Conservation (phyloP, 345 rosid species). For the Gossypium herbaceum region DNA sequence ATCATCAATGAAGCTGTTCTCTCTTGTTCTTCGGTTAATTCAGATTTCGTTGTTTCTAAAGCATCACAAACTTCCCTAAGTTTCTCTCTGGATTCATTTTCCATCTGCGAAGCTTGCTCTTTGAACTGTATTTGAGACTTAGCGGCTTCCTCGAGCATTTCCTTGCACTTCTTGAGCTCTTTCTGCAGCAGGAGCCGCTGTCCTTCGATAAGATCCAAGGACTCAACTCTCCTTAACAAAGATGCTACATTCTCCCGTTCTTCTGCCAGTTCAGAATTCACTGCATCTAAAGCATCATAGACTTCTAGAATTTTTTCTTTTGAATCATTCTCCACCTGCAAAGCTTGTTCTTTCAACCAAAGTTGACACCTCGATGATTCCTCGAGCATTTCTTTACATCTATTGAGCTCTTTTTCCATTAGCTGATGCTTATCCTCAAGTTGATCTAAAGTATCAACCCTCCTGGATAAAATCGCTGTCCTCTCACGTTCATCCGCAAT, state of each 20-base stretch:
- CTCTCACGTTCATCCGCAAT: constrained; percentile 37
- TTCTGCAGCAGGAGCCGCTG: constrained; percentile 38
- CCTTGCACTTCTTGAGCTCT: constrained; percentile 40
- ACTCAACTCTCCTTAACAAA: constrained; percentile 36
- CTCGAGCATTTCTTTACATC: constrained; percentile 24
- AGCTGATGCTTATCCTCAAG: constrained; percentile 21
- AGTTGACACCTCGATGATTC: constrained; percentile 26
- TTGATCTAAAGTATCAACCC: constrained; percentile 25
- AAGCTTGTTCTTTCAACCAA: constrained; percentile 20
- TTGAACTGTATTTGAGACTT: constrained; percentile 29
- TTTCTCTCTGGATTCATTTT: constrained; percentile 19
- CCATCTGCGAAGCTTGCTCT: constrained; percentile 1
- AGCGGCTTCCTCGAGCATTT: constrained; percentile 43
- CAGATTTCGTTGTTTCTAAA: constrained; percentile 39
- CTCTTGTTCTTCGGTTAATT: constrained; percentile 42
- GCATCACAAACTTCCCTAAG: constrained; percentile 40
- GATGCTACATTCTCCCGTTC: constrained; percentile 31
- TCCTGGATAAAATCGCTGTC: constrained; percentile 19
- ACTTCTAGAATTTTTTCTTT: constrained; percentile 18
- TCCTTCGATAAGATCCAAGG: constrained; percentile 37
- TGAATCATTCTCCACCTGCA: constrained; percentile 18
- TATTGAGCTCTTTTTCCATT: constrained; percentile 23
- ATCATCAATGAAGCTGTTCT: constrained; percentile 25
- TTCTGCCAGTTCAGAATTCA: constrained; percentile 15
- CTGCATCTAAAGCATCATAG: constrained; percentile 19